Conservation (phyloP, 805 yeast species). For the Yarrowia deformans region DNA sequence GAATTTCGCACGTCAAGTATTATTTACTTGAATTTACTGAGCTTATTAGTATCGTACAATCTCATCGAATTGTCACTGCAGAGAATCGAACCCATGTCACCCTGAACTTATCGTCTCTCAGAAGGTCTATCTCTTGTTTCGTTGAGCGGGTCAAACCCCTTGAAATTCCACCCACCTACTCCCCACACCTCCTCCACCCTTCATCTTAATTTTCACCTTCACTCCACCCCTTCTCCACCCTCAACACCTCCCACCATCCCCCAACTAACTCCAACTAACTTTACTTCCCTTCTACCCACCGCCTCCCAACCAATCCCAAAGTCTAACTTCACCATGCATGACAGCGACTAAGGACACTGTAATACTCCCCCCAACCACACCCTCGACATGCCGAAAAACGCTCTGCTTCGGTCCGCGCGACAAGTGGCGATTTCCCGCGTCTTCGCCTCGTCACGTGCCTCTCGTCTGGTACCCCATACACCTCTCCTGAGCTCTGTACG, state of each 20-base stretch:
- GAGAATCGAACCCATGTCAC: too few species aligned
- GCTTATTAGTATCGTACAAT: too few species aligned
- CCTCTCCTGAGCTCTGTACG: neutral
- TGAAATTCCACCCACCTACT: too few species aligned
- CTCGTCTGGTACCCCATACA: neutral
- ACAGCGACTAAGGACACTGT: too few species aligned
- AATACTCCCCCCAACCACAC: neutral
- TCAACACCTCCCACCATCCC: neutral
- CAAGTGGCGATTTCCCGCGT: slow-evolving; percentile 7
- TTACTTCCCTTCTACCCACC: neutral
- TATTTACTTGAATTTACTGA: too few species aligned
- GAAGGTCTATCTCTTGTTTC: too few species aligned
- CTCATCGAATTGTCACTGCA: too few species aligned
- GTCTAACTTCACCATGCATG: slow-evolving; percentile 1
- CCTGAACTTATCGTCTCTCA: too few species aligned
- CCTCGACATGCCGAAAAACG: slow-evolving; percentile 20
- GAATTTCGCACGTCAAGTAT: too few species aligned
- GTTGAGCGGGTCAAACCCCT: too few species aligned
- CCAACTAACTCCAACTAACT: neutral
- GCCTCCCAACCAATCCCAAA: slow-evolving; percentile 17
- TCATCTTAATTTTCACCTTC: too few species aligned
- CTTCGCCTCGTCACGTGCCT: neutral
- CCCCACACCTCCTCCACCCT: too few species aligned
- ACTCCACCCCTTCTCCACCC: neutral
- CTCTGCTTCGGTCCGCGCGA: slow-evolving; percentile 9